A percentile compares a stretch with the other conserved stretches of the same genome.
phyloP scores from a whole-genome alignment of 192 early-diverging fungal species.

The Phycomyces blakesleeanus region DNA sequence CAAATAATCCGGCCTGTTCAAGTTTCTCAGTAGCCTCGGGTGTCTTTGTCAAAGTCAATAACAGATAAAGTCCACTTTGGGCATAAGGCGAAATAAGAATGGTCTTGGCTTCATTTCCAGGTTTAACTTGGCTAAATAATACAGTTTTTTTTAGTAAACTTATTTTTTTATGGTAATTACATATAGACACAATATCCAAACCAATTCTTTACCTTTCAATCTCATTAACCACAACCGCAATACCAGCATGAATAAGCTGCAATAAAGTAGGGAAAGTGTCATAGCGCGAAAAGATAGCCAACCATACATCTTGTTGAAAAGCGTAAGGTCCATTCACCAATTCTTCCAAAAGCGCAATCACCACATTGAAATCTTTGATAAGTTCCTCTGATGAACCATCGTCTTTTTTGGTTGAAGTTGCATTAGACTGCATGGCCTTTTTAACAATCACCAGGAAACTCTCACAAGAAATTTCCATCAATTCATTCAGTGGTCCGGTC shows the following conservation, averaged over 20 bases:
- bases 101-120: constrained; percentile 6
- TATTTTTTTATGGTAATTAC: background rate
- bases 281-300: constrained; percentile 29
- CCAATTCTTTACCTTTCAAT: constrained; percentile 21
- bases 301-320: constrained; percentile 34
- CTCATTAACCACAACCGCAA: constrained; percentile 34
- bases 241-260: constrained; percentile 31
- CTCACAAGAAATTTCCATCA: constrained; percentile 10
- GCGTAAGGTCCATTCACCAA: constrained; percentile 36
- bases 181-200: background rate
- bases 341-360: constrained; percentile 39
- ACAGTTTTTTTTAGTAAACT: no score
- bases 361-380: constrained; percentile 38
- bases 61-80: constrained; percentile 40
- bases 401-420: constrained; percentile 5
- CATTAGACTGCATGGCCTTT: constrained; percentile 8
- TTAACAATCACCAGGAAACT: constrained; percentile 21
- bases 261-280: constrained; percentile 37
- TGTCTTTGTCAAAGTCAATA: constrained; percentile 40
- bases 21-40: constrained; percentile 37
- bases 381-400: constrained; percentile 29
- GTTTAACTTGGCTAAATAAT: background rate
- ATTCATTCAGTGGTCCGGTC: background rate
- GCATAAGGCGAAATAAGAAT: constrained; percentile 39
- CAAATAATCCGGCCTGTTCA: constrained; percentile 34